Evolutionary conservation across 768 basidiomycete genomes (phyloP), one percentile per base, ranked within the genome.

Genomic region (Rhizopogon vesiculosus): DNA sequence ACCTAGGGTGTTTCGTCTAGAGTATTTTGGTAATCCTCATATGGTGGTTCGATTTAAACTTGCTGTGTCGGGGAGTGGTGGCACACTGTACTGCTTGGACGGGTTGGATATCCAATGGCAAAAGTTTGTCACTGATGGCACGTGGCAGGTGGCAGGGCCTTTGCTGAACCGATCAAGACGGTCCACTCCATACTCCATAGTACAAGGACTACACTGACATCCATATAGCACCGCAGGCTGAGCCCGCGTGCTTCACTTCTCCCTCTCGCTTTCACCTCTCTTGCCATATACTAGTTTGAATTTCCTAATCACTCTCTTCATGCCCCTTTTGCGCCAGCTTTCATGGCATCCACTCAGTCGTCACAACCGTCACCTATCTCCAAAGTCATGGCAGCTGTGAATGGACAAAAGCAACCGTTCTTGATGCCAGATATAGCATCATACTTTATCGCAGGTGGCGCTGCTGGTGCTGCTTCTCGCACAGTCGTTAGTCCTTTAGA

Each of bases 401-500:
- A 61, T 54, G 55, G 50, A 54, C 66, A 52, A 48, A 69, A 66
- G 52, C 66, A 69, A 16, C 62, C 67, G 29, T 69, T 69, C 31
- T 68, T 61, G 63, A 51, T 67, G 28, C 65, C 66, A 45, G 66
- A 72, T 35, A 59, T 70, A 40, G 56, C 65, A n/a, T 70, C 78
- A 44, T 83, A 82, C 61, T 82, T 82, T 62, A 71, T 82, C 56
- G 81, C 82, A 1, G 81, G 81, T 38, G 81, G 81, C 31, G 54
- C 77, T 51, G 81, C 81, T 33, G 81, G 81, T 29, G 81, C 82
- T 38, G 85, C 91, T 8, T 92, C 89, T 56, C 77, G 95, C 53
- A 97, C 95, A 2, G 91, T 97, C 13, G 96, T 98, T 48, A 88
- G 85, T 62, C 96, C 95, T 9, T 70, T 98, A 13, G 94, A 98